Conservation (phyloP, 805 yeast genomes). For the Teunomyces panamensis region DNA sequence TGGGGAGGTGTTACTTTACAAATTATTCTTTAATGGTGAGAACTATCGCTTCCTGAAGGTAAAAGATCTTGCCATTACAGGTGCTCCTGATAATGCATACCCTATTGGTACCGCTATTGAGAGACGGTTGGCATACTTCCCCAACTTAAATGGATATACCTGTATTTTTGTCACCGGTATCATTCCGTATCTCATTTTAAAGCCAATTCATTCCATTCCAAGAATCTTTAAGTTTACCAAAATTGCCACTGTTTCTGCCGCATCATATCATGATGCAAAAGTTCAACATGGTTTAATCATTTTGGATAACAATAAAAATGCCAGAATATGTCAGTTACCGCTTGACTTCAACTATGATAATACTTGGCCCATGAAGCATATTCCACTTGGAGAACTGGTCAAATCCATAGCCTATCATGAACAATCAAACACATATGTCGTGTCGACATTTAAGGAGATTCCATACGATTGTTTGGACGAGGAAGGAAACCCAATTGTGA, state of each 20-base stretch:
- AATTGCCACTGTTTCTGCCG: conserved; percentile 64
- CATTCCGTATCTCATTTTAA: conserved; percentile 66
- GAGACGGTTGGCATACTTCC: conserved; percentile 59
- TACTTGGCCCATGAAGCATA: conserved; percentile 55
- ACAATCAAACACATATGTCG: conserved; percentile 55
- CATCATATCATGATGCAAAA: conserved; percentile 44
- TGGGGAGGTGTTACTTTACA: conserved; percentile 73
- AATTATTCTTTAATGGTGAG: conserved; percentile 48
- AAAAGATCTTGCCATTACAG: conserved; percentile 52
- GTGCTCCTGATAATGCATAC: conserved; percentile 79
- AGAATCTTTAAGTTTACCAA: conserved; percentile 65
- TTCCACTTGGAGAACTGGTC: conserved; percentile 57
- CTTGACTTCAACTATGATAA: conserved; percentile 52
- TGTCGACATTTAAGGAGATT: conserved; percentile 57
- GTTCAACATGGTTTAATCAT: conserved; percentile 57
- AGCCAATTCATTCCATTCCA: conserved; percentile 61
- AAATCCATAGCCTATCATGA: conserved; percentile 70
- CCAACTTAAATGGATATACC: conserved; percentile 55
- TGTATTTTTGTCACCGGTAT: conserved; percentile 72
- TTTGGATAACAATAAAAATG: conserved; percentile 66
- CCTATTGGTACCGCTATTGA: conserved; percentile 67
- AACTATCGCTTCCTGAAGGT: conserved; percentile 42
- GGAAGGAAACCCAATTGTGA: conserved; percentile 64
- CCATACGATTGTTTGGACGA: conserved; percentile 71
- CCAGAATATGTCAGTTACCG: conserved; percentile 57